phyloP scores from a whole-genome alignment of 352 stramenopile species.

The Pythium phragmitis region DNA sequence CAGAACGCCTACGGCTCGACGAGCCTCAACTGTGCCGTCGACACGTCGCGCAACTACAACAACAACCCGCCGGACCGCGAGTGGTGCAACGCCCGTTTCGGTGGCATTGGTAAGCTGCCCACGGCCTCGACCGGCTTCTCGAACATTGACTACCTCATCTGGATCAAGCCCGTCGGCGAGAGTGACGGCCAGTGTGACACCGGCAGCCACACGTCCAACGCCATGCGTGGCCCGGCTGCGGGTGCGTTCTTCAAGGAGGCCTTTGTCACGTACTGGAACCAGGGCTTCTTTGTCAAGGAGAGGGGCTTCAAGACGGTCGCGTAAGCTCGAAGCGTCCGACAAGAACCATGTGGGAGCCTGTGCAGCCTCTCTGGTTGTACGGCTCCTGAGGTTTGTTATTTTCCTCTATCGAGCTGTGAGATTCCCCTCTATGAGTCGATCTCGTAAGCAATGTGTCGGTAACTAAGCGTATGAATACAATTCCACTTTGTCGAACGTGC shows the following conservation, averaged over 20 bases:
- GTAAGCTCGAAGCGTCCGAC: too few relatives aligned
- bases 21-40: constrained; percentile 54
- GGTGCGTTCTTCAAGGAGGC: constrained; percentile 57
- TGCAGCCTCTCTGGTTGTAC: too few relatives aligned
- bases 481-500: too few relatives aligned
- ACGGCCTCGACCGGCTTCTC: constrained; percentile 43
- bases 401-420: too few relatives aligned
- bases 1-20: constrained; percentile 43
- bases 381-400: too few relatives aligned
- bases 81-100: constrained; percentile 69
- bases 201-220: not conserved
- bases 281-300: constrained; percentile 33
- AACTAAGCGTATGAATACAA: too few relatives aligned
- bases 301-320: too few relatives aligned
- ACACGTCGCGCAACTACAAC: constrained; percentile 55
- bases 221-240: constrained; percentile 48
- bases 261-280: constrained; percentile 66
- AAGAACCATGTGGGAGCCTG: too few relatives aligned
- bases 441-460: too few relatives aligned
- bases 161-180: constrained; percentile 23
- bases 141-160: constrained; percentile 66
- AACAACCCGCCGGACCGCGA: constrained; percentile 36
- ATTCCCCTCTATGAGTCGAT: too few relatives aligned
- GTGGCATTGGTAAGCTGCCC: constrained; percentile 48
- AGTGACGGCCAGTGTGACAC: not conserved